A percentile compares a stretch with the other conserved stretches of the same genome.
Conservation (phyloP, 305 asterid species). For the Nicotiana rustica region DNA sequence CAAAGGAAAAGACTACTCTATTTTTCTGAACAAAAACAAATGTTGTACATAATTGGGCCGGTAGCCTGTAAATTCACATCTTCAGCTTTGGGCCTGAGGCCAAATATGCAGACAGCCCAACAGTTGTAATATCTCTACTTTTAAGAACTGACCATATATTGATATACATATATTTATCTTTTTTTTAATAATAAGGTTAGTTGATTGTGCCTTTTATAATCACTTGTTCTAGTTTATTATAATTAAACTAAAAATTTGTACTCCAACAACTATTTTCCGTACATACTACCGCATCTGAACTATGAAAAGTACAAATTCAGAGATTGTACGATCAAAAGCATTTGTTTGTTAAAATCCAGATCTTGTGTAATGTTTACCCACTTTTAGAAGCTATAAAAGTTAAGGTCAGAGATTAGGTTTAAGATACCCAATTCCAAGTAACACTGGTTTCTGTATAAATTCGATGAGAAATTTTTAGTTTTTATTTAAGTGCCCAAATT, state of each 20-base stretch:
- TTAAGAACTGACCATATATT: background rate
- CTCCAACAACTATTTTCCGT: background rate
- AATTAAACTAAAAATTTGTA: background rate
- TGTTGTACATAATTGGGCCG: too few species aligned
- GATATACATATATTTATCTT: background rate
- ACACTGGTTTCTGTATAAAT: background rate
- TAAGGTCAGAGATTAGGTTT: background rate
- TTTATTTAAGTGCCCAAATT: too few species aligned
- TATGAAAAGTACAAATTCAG: background rate
- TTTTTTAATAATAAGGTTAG: background rate
- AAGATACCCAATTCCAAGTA: background rate
- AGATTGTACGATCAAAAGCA: constrained; percentile 1
- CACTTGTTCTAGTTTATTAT: background rate
- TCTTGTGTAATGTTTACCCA: background rate
- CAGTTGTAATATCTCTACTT: background rate
- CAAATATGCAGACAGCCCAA: too few species aligned
- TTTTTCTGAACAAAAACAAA: too few species aligned
- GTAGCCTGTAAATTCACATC: too few species aligned
- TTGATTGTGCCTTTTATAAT: background rate
- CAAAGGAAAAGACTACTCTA: too few species aligned
- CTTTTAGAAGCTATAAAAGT: background rate
- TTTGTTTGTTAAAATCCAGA: background rate
- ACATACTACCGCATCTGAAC: background rate
- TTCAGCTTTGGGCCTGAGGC: too few species aligned
- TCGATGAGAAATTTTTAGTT: too few species aligned